These are phyloP conservation scores for Curvularia spicifera DNA, from an alignment of 2,329 filamentous ascomycete species.

Conservation along the genomic window DNA sequence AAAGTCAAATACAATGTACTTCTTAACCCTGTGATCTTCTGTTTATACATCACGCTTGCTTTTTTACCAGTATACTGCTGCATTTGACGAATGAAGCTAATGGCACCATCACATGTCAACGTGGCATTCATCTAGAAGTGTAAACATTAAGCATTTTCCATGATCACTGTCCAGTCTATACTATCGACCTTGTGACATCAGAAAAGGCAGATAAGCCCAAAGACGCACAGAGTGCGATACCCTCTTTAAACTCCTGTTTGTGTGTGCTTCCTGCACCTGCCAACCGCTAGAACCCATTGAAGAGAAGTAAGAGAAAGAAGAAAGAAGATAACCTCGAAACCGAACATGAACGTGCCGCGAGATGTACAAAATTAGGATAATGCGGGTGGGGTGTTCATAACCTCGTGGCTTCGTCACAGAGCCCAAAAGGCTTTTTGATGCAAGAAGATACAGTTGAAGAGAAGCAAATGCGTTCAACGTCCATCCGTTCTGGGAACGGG, in stretches of 20 bases:
- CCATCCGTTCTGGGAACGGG: neutral
- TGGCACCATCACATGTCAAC: neutral
- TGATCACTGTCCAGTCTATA: conserved; percentile 20
- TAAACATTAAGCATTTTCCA: conserved; percentile 37
- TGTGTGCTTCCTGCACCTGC: conserved; percentile 18
- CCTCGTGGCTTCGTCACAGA: conserved; percentile 47
- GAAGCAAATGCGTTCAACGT: conserved; percentile 20
- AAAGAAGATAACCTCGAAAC: conserved; percentile 18
- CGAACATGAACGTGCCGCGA: conserved; percentile 17
- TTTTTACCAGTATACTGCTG: neutral
- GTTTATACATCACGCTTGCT: neutral
- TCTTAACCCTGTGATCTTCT: neutral
- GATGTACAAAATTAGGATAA: conserved; percentile 32
- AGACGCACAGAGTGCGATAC: conserved; percentile 27
- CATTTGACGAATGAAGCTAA: neutral
- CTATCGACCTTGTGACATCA: conserved; percentile 14
- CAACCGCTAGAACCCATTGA: conserved; percentile 12
- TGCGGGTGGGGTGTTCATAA: conserved; percentile 40
- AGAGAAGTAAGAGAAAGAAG: conserved; percentile 22
- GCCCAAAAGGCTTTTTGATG: conserved; percentile 39
- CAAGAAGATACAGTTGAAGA: conserved; percentile 42
- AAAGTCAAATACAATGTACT: neutral
- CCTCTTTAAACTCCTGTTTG: conserved; percentile 28
- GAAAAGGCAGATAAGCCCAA: conserved; percentile 14
- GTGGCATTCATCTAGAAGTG: conserved; percentile 12